Evolutionary conservation across 1,139 yeast species (phyloP).

Genomic region (Lodderomyces oxycetoniae): DNA sequence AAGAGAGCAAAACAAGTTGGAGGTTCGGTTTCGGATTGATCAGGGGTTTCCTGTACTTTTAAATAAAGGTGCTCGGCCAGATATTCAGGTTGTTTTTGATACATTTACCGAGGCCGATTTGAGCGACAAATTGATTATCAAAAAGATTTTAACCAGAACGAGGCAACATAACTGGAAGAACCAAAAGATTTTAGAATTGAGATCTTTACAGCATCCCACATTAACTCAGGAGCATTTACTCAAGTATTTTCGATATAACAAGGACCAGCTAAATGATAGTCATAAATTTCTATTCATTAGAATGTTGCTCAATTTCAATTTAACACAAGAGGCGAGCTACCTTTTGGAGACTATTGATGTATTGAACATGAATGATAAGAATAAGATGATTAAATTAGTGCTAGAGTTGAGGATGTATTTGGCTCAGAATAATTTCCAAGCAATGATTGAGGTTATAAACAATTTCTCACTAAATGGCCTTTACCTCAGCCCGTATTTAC

Average conservation of each 20-base stretch:
- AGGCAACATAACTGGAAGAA: constrained; percentile 17
- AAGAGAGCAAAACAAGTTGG: constrained; percentile 14
- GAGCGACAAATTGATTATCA: constrained; percentile 12
- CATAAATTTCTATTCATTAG: constrained; percentile 30
- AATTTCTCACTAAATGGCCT: constrained; percentile 30
- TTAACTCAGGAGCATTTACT: constrained; percentile 17
- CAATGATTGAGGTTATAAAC: constrained; percentile 20
- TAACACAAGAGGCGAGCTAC: constrained; percentile 22
- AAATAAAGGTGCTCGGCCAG: constrained; percentile 35
- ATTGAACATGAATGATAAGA: constrained; percentile 23
- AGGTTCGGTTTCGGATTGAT: constrained; percentile 30
- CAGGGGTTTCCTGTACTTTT: constrained; percentile 34
- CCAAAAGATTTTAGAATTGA: constrained; percentile 19
- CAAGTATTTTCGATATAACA: constrained; percentile 14
- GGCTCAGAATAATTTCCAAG: constrained; percentile 17
- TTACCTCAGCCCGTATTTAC: constrained; percentile 32
- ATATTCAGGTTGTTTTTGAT: constrained; percentile 25
- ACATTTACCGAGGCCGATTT: constrained; percentile 21
- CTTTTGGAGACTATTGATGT: constrained; percentile 22
- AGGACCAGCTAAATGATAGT: constrained; percentile 21
- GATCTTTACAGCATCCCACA: constrained; percentile 19
- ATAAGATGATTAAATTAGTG: constrained; percentile 23
- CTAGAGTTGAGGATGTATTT: constrained; percentile 22
- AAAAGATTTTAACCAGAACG: constrained; percentile 19
- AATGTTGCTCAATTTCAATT: constrained; percentile 27